These are phyloP conservation scores for Mortierella hygrophila DNA, from an alignment of 192 early-diverging fungal species.

Conservation along the genomic window DNA sequence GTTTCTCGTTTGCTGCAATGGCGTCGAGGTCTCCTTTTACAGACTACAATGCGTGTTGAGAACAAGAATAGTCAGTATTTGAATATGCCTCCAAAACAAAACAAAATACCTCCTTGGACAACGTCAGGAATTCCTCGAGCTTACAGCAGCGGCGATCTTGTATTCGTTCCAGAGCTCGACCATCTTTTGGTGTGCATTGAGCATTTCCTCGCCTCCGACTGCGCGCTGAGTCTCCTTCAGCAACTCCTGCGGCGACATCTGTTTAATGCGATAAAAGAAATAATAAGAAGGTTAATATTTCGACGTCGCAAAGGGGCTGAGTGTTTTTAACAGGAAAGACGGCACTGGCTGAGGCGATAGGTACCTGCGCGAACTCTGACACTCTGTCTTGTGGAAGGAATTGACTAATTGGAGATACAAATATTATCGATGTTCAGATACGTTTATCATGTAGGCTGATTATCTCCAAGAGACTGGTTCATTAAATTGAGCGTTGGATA, in stretches of 20 bases:
- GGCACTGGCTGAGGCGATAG: not conserved
- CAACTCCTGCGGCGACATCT: conserved; percentile 84
- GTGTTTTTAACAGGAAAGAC: not conserved
- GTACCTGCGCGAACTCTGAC: conserved; percentile 88
- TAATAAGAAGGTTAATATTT: not conserved
- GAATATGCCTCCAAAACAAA: not conserved
- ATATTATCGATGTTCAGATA: not conserved
- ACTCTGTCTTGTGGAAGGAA: conserved; percentile 98
- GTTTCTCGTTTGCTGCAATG: conserved; percentile 72
- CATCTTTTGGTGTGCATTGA: conserved; percentile 76
- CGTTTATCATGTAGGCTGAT: not conserved
- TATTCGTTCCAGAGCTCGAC: conserved; percentile 68
- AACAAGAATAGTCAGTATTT: not conserved
- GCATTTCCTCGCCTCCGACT: conserved; percentile 76
- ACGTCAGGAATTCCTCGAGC: not conserved
- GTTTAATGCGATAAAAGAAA: not conserved
- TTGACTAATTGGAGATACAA: conserved; percentile 68
- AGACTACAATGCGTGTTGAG: conserved; percentile 40
- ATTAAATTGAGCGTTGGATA: conserved; percentile 24
- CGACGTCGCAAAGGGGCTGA: not conserved
- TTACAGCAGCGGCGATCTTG: conserved; percentile 59
- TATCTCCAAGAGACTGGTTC: too few relatives aligned
- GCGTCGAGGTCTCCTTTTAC: conserved; percentile 64
- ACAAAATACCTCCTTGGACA: not conserved
- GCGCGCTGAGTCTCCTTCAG: conserved; percentile 89